These are phyloP conservation scores for Diospyros lotus DNA, from an alignment of 148 eudicot genomes.

Conservation along the genomic window DNA sequence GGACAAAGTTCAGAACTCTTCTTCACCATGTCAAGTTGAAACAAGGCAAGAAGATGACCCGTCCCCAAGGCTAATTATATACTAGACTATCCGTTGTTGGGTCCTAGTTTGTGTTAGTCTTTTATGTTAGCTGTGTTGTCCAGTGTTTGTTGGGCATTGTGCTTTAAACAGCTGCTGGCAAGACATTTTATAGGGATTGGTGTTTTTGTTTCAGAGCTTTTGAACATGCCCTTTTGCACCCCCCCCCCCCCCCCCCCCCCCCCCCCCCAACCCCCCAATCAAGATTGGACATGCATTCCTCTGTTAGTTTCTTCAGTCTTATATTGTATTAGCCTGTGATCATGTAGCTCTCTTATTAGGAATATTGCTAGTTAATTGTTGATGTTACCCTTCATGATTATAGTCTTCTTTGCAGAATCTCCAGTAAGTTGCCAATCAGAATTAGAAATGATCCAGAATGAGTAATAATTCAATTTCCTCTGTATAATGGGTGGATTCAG, in stretches of 20 bases:
- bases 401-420: no score
- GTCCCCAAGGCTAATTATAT: background rate
- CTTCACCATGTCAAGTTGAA: slow-evolving; percentile 1
- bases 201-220: slow-evolving; percentile 1
- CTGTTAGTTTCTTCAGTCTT: background rate
- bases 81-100: background rate
- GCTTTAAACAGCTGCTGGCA: slow-evolving; percentile 7
- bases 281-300: background rate
- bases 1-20: slow-evolving; percentile 8
- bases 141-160: background rate
- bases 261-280: no score
- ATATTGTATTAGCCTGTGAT: background rate
- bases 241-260: no score
- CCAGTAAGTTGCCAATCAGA: no score
- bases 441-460: background rate
- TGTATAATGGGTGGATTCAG: background rate
- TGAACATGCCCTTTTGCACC: no score
- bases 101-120: slow-evolving; percentile 13
- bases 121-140: slow-evolving; percentile 5
- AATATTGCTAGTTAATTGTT: no score
- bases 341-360: background rate
- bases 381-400: no score
- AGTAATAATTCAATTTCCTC: background rate
- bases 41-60: background rate
- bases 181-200: background rate